These are phyloP conservation scores for Candida ulmi DNA, from an alignment of 805 yeast species.

Conservation along the genomic window DNA sequence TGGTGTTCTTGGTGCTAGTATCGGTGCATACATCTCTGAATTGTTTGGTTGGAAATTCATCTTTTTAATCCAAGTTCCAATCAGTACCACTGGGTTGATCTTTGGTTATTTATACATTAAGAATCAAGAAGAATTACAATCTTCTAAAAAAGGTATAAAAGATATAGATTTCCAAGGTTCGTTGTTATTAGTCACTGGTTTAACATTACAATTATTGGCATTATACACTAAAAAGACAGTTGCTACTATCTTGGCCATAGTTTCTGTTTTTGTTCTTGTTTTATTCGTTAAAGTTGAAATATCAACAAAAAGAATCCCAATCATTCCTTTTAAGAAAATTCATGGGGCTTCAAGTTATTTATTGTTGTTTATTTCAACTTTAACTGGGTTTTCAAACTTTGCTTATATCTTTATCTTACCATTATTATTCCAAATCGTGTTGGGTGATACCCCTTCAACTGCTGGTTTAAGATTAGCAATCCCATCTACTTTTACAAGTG, in stretches of 20 bases:
- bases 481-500: slow-evolving; percentile 37
- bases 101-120: slow-evolving; percentile 24
- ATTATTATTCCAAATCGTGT: slow-evolving; percentile 34
- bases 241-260: slow-evolving; percentile 3
- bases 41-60: slow-evolving; percentile 37
- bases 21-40: slow-evolving; percentile 32
- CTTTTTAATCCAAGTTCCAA: slow-evolving; percentile 30
- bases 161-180: slow-evolving; percentile 33
- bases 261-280: slow-evolving; percentile 13
- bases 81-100: slow-evolving; percentile 25
- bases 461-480: slow-evolving; percentile 37
- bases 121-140: slow-evolving; percentile 24
- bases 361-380: slow-evolving; percentile 25
- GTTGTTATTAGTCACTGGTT: slow-evolving; percentile 26
- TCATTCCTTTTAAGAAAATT: slow-evolving; percentile 28
- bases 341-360: slow-evolving; percentile 21
- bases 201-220: slow-evolving; percentile 27
- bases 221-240: slow-evolving; percentile 17
- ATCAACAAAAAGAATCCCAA: slow-evolving; percentile 25
- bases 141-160: slow-evolving; percentile 7
- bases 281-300: slow-evolving; percentile 18
- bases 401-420: slow-evolving; percentile 39
- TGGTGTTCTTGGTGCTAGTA: slow-evolving; percentile 32
- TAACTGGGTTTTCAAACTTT: slow-evolving; percentile 33
- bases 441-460: slow-evolving; percentile 33